Percentiles rank a stretch among this genome's conserved stretches.
Conservation (phyloP, 768 basidiomycete genomes). For the Macrolepiota dolichaula region DNA sequence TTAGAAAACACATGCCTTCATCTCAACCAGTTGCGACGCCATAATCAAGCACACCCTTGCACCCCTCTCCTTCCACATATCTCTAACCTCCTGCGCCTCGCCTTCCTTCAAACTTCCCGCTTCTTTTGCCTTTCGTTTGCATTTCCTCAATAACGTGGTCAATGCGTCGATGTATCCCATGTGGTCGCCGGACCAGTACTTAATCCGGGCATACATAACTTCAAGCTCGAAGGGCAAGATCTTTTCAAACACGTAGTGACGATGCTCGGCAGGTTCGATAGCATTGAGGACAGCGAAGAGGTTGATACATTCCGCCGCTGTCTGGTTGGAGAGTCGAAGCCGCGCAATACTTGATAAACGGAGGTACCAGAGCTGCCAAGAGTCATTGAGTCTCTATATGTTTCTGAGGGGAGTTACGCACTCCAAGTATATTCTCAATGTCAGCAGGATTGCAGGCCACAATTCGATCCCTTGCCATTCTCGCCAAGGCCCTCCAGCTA, state of each 20-base stretch:
- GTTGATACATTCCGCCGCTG: conserved; percentile 80
- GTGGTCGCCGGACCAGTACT: conserved; percentile 81
- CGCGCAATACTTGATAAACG: conserved; percentile 77
- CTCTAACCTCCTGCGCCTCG: conserved; percentile 29
- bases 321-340: conserved; percentile 82
- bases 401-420: conserved; percentile 32
- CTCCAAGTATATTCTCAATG: conserved; percentile 58
- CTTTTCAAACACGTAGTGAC: conserved; percentile 56
- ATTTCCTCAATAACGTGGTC: conserved; percentile 55
- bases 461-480: conserved; percentile 78
- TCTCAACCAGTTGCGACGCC: conserved; percentile 79
- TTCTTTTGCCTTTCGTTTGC: conserved; percentile 48
- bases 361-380: conserved; percentile 73
- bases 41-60: conserved; percentile 74
- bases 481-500: conserved; percentile 82
- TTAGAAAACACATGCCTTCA: conserved; percentile 56
- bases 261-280: conserved; percentile 49
- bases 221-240: conserved; percentile 59
- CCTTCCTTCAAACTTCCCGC: conserved; percentile 16
- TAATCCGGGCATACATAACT: conserved; percentile 70
- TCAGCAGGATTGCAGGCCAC: conserved; percentile 71
- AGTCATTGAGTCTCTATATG: background rate
- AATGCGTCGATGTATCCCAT: conserved; percentile 80
- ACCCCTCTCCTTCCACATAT: conserved; percentile 85
- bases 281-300: conserved; percentile 68